phyloP scores from a whole-genome alignment of 2,329 filamentous ascomycete species.

The Talaromyces sp. region DNA sequence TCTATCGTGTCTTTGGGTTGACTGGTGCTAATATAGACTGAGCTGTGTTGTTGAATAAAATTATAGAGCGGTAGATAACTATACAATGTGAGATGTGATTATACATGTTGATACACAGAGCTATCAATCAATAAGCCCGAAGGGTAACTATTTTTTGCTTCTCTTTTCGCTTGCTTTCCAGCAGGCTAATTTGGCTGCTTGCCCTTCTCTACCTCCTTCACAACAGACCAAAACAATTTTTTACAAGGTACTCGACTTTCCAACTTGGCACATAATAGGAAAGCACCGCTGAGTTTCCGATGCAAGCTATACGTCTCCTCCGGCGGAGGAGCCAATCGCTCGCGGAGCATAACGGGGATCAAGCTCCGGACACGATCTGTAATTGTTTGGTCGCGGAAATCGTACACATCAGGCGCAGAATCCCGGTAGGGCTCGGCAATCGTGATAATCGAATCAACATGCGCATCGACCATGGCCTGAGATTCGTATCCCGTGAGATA shows the following conservation, averaged over 20 bases:
- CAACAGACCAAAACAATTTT: conserved; percentile 61
- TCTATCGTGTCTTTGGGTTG: neutral
- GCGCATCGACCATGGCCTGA: conserved; percentile 79
- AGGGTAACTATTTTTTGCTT: neutral
- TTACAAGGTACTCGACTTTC: conserved; percentile 78
- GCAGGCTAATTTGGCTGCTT: neutral
- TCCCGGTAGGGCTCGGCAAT: conserved; percentile 85
- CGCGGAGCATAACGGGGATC: conserved; percentile 89
- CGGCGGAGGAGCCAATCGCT: conserved; percentile 82
- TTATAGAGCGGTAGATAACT: neutral
- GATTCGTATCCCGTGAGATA: conserved; percentile 92
- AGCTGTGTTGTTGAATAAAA: neutral
- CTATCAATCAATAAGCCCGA: neutral
- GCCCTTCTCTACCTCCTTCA: conserved; percentile 12
- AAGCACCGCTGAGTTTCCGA: conserved; percentile 90
- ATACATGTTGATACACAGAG: neutral
- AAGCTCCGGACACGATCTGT: conserved; percentile 84
- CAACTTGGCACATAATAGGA: conserved; percentile 81
- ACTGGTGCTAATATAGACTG: neutral
- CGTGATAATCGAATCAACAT: conserved; percentile 81
- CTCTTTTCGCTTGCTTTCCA: neutral
- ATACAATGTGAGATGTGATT: neutral
- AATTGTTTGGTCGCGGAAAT: conserved; percentile 92
- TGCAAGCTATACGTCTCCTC: conserved; percentile 98
- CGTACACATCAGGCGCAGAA: conserved; percentile 75